These are phyloP conservation scores for Sporothrix protearum DNA, from an alignment of 2,329 filamentous ascomycete species.

Conservation along the genomic window DNA sequence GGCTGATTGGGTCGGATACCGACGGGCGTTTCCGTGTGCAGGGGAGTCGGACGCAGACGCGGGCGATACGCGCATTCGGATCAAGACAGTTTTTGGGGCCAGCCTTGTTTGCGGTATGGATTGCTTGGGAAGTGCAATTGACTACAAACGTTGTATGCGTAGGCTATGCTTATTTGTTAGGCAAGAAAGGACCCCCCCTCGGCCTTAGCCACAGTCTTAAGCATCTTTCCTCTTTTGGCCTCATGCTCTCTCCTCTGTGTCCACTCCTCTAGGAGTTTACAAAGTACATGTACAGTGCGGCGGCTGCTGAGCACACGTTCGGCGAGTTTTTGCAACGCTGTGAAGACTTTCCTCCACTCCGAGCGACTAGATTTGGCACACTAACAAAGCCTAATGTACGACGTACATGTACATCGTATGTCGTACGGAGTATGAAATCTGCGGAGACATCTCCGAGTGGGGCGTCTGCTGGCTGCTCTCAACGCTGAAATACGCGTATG, in stretches of 20 bases:
- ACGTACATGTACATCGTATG: too few species aligned
- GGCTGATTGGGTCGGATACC: background rate
- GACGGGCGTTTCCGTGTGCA: background rate
- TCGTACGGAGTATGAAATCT: background rate
- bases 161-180: background rate
- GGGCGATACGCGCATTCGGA: slow-evolving; percentile 23
- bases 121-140: background rate
- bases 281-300: too few species aligned
- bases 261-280: background rate
- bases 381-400: background rate
- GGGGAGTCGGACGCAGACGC: background rate
- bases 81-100: background rate
- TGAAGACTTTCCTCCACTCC: background rate
- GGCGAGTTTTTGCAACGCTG: background rate
- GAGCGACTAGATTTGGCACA: background rate
- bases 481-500: background rate
- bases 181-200: background rate
- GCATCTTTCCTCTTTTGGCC: background rate
- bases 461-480: background rate
- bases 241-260: background rate
- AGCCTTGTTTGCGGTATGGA: background rate
- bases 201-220: background rate
- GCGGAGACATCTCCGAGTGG: background rate
- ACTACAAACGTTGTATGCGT: background rate
- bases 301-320: background rate